Evolutionary conservation across 2,329 filamentous ascomycete species (phyloP).

Genomic region (Didymellaceae sp.): DNA sequence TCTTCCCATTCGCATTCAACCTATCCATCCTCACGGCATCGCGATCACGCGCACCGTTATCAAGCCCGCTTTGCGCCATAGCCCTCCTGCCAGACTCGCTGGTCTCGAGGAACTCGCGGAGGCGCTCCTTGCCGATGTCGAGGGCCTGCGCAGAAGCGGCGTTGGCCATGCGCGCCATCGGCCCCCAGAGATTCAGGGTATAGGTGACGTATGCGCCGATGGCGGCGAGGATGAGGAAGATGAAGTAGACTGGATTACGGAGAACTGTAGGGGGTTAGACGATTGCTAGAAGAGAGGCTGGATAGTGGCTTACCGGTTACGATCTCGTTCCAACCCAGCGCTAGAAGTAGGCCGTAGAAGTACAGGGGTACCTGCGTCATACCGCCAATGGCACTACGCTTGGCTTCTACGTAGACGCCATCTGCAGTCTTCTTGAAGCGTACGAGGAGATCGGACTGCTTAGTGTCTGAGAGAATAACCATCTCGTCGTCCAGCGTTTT

Average conservation of each 20-base stretch:
- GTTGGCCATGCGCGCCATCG: slow-evolving; percentile 93
- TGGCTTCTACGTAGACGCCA: slow-evolving; percentile 96
- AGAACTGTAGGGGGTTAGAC: slow-evolving; percentile 67
- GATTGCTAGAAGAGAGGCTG: neutral
- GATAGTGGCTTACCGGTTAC: slow-evolving; percentile 73
- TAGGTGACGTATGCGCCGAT: slow-evolving; percentile 88
- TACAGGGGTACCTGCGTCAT: slow-evolving; percentile 93
- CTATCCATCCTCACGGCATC: slow-evolving; percentile 47
- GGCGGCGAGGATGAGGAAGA: slow-evolving; percentile 79
- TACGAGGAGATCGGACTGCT: slow-evolving; percentile 88
- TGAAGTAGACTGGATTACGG: slow-evolving; percentile 90
- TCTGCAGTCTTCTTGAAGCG: slow-evolving; percentile 99
- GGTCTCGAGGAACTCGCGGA: slow-evolving; percentile 87
- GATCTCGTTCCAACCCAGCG: slow-evolving; percentile 98
- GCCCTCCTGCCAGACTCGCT: slow-evolving; percentile 86
- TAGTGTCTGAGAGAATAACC: slow-evolving; percentile 88
- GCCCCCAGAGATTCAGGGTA: slow-evolving; percentile 92
- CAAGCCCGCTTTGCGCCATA: slow-evolving; percentile 67
- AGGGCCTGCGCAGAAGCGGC: slow-evolving; percentile 85
- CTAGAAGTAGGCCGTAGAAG: slow-evolving; percentile 88
- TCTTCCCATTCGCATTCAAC: slow-evolving; percentile 53
- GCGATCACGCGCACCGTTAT: slow-evolving; percentile 19
- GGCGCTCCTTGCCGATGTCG: slow-evolving; percentile 88
- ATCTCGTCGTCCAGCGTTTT: slow-evolving; percentile 96
- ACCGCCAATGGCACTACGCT: slow-evolving; percentile 93